These are phyloP conservation scores for Xerocomus minutiporus DNA, from an alignment of 1,284 basidiomycete genomes.

Conservation along the genomic window DNA sequence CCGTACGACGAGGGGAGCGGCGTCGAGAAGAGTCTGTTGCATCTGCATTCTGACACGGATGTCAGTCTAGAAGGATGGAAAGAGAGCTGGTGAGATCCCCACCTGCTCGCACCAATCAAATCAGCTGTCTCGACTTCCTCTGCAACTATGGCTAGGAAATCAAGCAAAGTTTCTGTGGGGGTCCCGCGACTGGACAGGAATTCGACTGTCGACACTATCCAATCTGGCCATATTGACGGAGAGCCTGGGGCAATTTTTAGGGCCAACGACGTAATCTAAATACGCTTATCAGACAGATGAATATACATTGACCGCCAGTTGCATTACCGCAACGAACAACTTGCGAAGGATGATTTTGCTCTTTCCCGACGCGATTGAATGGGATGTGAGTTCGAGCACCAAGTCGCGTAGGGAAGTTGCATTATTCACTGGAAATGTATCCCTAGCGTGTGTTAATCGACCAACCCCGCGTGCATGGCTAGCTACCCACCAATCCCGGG, in stretches of 20 bases:
- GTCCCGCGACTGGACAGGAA: constrained; percentile 55
- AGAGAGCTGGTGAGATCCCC: constrained; percentile 27
- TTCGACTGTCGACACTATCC: constrained; percentile 60
- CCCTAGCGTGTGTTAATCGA: constrained; percentile 40
- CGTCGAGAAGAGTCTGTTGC: constrained; percentile 57
- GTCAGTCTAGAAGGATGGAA: constrained; percentile 10
- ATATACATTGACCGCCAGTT: neutral
- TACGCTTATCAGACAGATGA: constrained; percentile 1
- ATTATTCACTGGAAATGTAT: constrained; percentile 55
- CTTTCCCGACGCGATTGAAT: constrained; percentile 49
- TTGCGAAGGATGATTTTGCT: constrained; percentile 76
- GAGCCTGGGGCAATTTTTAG: constrained; percentile 59
- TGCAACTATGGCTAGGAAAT: constrained; percentile 79
- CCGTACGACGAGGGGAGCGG: constrained; percentile 64
- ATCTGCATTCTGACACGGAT: constrained; percentile 50
- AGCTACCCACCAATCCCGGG: constrained; percentile 72
- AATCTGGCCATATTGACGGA: constrained; percentile 62
- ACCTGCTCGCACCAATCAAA: constrained; percentile 73
- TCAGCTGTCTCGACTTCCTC: constrained; percentile 77
- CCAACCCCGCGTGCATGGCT: neutral
- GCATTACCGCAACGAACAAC: constrained; percentile 74
- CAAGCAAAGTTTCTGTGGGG: constrained; percentile 56
- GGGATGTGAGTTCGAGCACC: constrained; percentile 59
- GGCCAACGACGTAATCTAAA: constrained; percentile 68
- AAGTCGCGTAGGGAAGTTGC: constrained; percentile 52